A percentile compares a stretch with the other conserved stretches of the same genome.
These are phyloP conservation scores for Quercus suber DNA, from an alignment of 306 rosid species.

Conservation along the genomic window DNA sequence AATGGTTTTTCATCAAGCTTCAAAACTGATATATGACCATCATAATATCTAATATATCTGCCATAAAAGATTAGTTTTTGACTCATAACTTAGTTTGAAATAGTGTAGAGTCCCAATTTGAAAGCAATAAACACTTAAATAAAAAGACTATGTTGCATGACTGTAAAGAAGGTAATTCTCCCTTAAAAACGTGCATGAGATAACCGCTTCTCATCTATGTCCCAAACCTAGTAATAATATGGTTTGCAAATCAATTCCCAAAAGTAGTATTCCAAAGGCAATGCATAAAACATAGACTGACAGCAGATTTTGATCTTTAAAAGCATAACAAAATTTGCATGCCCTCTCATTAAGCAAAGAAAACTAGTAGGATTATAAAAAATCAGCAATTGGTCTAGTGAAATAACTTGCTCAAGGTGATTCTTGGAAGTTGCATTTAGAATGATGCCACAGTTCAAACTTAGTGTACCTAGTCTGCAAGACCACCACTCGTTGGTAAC, in stretches of 20 bases:
- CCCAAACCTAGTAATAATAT: slow-evolving; percentile 69
- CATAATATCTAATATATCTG: slow-evolving; percentile 71
- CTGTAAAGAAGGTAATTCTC: slow-evolving; percentile 58
- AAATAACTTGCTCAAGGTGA: slow-evolving; percentile 60
- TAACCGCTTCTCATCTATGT: slow-evolving; percentile 55
- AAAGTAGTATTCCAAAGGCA: not conserved
- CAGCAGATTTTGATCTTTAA: not conserved
- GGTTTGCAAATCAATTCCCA: slow-evolving; percentile 12
- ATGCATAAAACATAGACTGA: not conserved
- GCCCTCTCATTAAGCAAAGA: not conserved
- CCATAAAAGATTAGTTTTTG: slow-evolving; percentile 20
- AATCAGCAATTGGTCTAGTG: not conserved
- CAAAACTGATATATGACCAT: slow-evolving; percentile 66
- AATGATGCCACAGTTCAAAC: not conserved
- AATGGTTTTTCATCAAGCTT: slow-evolving; percentile 57
- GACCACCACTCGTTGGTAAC: too few species aligned
- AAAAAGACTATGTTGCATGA: slow-evolving; percentile 48
- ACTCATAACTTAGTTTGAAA: not conserved
- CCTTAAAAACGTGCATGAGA: slow-evolving; percentile 41
- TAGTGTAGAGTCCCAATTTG: slow-evolving; percentile 5
- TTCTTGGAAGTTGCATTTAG: slow-evolving; percentile 59
- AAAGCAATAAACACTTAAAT: slow-evolving; percentile 50
- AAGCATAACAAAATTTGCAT: not conserved
- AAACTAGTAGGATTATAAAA: not conserved
- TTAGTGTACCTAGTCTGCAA: too few species aligned